Evolutionary conservation across 129 eudicot genomes (phyloP).

Genomic region (Smallanthus sonchifolius): DNA sequence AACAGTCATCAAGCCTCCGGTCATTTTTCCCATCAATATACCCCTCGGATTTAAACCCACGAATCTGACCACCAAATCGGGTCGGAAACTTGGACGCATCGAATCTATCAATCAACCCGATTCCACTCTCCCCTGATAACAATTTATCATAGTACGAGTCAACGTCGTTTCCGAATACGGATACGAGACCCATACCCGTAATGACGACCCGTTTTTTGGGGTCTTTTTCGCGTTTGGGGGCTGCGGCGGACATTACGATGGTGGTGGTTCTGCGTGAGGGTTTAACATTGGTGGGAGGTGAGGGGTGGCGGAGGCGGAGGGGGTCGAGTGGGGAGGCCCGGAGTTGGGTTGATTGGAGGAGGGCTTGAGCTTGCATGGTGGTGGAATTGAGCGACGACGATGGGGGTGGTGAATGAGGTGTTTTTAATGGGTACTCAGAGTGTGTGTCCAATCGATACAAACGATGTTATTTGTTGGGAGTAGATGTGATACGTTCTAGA

Average conservation of each 20-base stretch:
- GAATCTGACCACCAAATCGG: conserved; percentile 89
- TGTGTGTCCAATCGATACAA: conserved; percentile 4
- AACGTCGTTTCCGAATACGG: conserved; percentile 87
- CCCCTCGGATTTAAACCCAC: conserved; percentile 70
- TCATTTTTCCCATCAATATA: conserved; percentile 90
- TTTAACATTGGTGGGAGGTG: conserved; percentile 20
- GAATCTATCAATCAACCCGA: conserved; percentile 65
- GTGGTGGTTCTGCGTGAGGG: conserved; percentile 24
- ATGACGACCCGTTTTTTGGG: conserved; percentile 89
- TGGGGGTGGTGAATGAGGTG: not conserved
- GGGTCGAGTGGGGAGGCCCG: conserved; percentile 43
- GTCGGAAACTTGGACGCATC: conserved; percentile 90
- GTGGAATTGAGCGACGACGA: not conserved
- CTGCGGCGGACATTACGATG: conserved; percentile 20
- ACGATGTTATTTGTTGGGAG: conserved; percentile 15
- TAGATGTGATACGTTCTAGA: not conserved
- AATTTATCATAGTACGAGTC: conserved; percentile 72
- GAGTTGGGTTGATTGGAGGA: conserved; percentile 41
- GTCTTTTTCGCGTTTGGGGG: conserved; percentile 79
- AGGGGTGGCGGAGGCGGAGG: conserved; percentile 9
- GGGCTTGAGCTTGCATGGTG: conserved; percentile 64
- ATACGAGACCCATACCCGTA: conserved; percentile 88
- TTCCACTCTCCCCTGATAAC: conserved; percentile 73
- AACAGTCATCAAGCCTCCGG: conserved; percentile 72
- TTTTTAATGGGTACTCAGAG: not conserved